Evolutionary conservation across 2,329 filamentous ascomycete genomes (phyloP), one percentile per base, ranked within the genome.

Genomic region (Xylariaceae sp.): DNA sequence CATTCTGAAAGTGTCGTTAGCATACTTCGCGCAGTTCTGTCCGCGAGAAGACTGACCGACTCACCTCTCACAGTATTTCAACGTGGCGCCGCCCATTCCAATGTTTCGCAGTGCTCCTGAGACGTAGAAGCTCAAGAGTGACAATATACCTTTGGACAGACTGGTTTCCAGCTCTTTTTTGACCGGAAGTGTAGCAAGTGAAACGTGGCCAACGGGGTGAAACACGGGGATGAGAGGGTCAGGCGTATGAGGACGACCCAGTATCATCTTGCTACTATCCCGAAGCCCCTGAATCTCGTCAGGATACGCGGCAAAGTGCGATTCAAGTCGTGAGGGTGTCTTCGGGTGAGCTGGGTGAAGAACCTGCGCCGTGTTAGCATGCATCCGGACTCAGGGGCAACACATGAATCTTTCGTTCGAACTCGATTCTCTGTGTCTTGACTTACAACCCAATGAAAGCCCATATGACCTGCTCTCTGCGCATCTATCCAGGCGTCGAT

Each of bases 131-230:
- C 62, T 64, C 53, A 61, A 60, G 44, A 70, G 62, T 1, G 66
- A 66, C 51, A 69, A 59, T 34, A 68, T 18, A 7, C 68, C 68
- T 4, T 61, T 53, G 2, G 61, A 39, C 8, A 63, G 56, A 13
- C 62, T 61, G 0, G 66, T 67, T 13, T 39, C 8, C 2, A 70
- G 55, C 18, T 61, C 62, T 1, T 62, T 51, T 2, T 64, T 53
- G 1, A 60, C 39, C 6, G 67, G 61, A 34, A 65, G 61, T 3
- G 51, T 57, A 58, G 69, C 68, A 3, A 74, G 65, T 2, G 69
- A 66, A 42, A 73, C 70, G 51, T 74, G 72, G 2, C 72, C 72
- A 18, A 74, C 61, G 0, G 72, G 72, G 4, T 68, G 49, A 48
- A 74, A 73, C 2, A 34, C 23, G 0, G 57, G 23, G 3, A 42